A percentile compares a stretch with the other conserved stretches of the same genome.
phyloP scores from a whole-genome alignment of 169 alveolate species.

The Plasmodium chabaudi region DNA sequence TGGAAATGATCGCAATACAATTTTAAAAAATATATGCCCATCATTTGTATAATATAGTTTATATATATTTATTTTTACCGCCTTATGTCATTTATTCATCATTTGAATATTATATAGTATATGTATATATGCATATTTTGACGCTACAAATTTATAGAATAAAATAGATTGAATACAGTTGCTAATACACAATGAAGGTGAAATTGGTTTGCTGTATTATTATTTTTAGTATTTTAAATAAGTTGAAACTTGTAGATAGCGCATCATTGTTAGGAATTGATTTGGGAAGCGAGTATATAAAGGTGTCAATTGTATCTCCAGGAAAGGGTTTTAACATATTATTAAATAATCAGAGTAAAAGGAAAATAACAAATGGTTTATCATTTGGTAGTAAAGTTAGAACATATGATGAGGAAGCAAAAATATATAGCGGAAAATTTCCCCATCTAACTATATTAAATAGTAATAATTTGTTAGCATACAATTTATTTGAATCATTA shows the following conservation, averaged over 20 bases:
- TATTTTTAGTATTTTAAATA: slow-evolving; percentile 4
- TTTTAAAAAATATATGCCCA: too few species aligned
- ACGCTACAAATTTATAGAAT: too few species aligned
- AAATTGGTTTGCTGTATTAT: neutral
- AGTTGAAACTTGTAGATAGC: slow-evolving; percentile 8
- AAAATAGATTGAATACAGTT: neutral
- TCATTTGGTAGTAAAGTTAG: slow-evolving; percentile 80
- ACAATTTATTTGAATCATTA: slow-evolving; percentile 32
- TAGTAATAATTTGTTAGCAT: slow-evolving; percentile 62
- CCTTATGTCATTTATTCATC: too few species aligned
- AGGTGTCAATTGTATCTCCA: slow-evolving; percentile 84
- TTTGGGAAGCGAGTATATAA: slow-evolving; percentile 86
- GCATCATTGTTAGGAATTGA: slow-evolving; percentile 82
- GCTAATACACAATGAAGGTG: neutral
- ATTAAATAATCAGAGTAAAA: slow-evolving; percentile 82
- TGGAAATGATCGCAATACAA: too few species aligned
- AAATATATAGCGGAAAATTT: slow-evolving; percentile 54
- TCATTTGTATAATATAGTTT: too few species aligned
- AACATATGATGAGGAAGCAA: slow-evolving; percentile 82
- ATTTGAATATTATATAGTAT: too few species aligned
- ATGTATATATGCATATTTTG: too few species aligned
- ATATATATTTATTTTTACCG: too few species aligned
- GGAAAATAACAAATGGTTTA: slow-evolving; percentile 84
- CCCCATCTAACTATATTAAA: slow-evolving; percentile 63
- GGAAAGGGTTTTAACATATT: slow-evolving; percentile 85